Evolutionary conservation across 495 filamentous ascomycete species (phyloP).

Genomic region (Trichoderma erinaceum): DNA sequence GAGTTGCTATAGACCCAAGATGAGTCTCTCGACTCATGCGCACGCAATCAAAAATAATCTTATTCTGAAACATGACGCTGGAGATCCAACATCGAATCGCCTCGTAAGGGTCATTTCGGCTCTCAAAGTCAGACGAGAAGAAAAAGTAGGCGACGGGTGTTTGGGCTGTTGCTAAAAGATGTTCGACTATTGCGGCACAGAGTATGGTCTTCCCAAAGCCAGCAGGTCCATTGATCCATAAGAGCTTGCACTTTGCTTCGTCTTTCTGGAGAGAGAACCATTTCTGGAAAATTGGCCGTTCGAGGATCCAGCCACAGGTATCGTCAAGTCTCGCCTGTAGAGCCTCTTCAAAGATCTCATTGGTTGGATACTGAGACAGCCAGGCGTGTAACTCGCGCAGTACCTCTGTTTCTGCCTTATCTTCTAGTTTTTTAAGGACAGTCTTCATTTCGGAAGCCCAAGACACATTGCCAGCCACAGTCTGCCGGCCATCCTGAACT

Average conservation of each 20-base stretch:
- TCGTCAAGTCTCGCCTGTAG: slow-evolving; percentile 20
- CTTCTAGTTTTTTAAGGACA: not conserved
- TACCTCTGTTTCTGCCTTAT: not conserved
- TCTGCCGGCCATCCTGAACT: not conserved
- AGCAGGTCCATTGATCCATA: slow-evolving; percentile 28
- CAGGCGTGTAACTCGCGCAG: not conserved
- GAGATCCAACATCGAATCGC: slow-evolving; percentile 28
- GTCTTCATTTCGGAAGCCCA: not conserved
- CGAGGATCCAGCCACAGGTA: slow-evolving; percentile 28
- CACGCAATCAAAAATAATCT: slow-evolving; percentile 20
- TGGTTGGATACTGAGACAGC: not conserved
- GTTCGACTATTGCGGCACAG: slow-evolving; percentile 23
- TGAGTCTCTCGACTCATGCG: slow-evolving; percentile 14
- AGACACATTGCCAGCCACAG: not conserved
- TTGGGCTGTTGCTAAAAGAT: slow-evolving; percentile 17
- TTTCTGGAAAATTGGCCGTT: slow-evolving; percentile 17
- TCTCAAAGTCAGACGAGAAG: slow-evolving; percentile 23
- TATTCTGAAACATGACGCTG: slow-evolving; percentile 20
- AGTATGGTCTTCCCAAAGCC: slow-evolving; percentile 31
- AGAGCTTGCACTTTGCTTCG: slow-evolving; percentile 16
- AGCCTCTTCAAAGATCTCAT: slow-evolving; percentile 19
- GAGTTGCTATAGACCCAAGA: slow-evolving; percentile 18
- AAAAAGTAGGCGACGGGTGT: slow-evolving; percentile 24
- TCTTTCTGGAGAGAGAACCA: slow-evolving; percentile 19
- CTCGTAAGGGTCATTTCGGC: slow-evolving; percentile 20